phyloP scores from a whole-genome alignment of 2,329 filamentous ascomycete species.

The Fusarium ramigenum region DNA sequence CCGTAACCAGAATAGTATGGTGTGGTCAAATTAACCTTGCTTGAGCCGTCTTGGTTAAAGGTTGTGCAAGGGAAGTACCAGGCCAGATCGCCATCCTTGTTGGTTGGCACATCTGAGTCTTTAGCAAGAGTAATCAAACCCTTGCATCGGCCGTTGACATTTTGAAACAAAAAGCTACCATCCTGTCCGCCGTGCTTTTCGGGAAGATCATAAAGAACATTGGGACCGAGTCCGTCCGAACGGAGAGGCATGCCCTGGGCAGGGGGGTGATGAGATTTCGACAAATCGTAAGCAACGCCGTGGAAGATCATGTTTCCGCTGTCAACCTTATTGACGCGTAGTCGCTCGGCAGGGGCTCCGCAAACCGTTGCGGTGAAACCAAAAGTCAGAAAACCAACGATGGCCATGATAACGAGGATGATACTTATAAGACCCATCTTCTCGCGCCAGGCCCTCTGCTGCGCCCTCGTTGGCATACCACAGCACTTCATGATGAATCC shows the following conservation, averaged over 20 bases:
- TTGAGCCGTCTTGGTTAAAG: constrained; percentile 94
- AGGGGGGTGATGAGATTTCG: constrained; percentile 78
- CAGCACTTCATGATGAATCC: constrained; percentile 86
- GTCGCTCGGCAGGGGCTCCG: constrained; percentile 72
- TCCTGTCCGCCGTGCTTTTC: constrained; percentile 87
- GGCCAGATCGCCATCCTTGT: constrained; percentile 76
- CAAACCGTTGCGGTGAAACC: constrained; percentile 94
- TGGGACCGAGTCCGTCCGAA: constrained; percentile 64
- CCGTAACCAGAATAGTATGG: constrained; percentile 84
- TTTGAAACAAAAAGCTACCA: constrained; percentile 97
- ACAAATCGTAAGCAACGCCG: constrained; percentile 87
- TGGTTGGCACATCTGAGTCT: constrained; percentile 81
- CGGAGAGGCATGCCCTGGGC: constrained; percentile 77
- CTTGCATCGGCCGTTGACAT: constrained; percentile 98
- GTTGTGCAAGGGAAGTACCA: constrained; percentile 97
- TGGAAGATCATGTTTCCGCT: constrained; percentile 95
- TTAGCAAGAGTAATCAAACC: constrained; percentile 78
- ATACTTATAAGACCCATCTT: constrained; percentile 98
- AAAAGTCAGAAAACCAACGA: constrained; percentile 96
- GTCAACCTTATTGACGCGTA: constrained; percentile 85
- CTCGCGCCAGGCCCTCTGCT: constrained; percentile 94
- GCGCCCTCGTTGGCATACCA: constrained; percentile 83
- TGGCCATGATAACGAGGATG: constrained; percentile 85
- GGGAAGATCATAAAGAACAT: constrained; percentile 87
- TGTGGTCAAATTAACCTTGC: constrained; percentile 75